Evolutionary conservation across 805 yeast genomes (phyloP).

Genomic region (Starmerella bombicola): DNA sequence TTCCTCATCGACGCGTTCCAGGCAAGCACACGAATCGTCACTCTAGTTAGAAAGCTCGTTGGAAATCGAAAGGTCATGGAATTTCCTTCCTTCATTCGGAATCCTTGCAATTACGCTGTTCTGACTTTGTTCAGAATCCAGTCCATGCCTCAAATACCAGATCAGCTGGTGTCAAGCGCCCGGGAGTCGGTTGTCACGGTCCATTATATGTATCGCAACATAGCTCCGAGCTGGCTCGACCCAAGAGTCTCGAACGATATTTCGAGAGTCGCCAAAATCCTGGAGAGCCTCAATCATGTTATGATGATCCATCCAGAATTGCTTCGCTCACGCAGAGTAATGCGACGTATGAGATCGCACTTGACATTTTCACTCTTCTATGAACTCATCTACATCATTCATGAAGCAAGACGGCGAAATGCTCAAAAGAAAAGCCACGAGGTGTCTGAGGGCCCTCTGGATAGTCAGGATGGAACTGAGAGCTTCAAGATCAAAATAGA

Average conservation of each 20-base stretch:
- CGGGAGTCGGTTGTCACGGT: constrained; percentile 89
- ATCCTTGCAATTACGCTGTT: constrained; percentile 67
- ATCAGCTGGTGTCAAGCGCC: constrained; percentile 65
- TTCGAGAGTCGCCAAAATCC: constrained; percentile 77
- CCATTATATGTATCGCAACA: constrained; percentile 75
- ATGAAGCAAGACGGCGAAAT: constrained; percentile 73
- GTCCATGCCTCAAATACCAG: constrained; percentile 60
- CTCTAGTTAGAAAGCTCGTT: constrained; percentile 58
- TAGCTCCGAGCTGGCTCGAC: constrained; percentile 81
- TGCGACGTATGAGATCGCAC: constrained; percentile 82
- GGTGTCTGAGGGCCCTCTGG: background rate
- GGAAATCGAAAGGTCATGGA: constrained; percentile 63
- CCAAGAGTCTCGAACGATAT: constrained; percentile 64
- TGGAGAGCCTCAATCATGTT: constrained; percentile 79
- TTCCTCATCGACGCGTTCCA: constrained; percentile 73
- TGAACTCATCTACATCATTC: constrained; percentile 87
- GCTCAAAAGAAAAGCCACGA: constrained; percentile 14
- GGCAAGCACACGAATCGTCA: constrained; percentile 68
- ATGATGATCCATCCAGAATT: constrained; percentile 78
- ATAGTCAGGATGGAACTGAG: background rate
- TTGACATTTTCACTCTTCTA: constrained; percentile 81
- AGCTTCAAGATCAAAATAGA: too few species aligned
- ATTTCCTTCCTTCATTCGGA: constrained; percentile 75
- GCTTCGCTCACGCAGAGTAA: constrained; percentile 61
- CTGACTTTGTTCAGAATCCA: constrained; percentile 69